These are phyloP conservation scores for Aureobasidium sp. DNA, from an alignment of 2,329 filamentous ascomycete genomes.

Conservation along the genomic window DNA sequence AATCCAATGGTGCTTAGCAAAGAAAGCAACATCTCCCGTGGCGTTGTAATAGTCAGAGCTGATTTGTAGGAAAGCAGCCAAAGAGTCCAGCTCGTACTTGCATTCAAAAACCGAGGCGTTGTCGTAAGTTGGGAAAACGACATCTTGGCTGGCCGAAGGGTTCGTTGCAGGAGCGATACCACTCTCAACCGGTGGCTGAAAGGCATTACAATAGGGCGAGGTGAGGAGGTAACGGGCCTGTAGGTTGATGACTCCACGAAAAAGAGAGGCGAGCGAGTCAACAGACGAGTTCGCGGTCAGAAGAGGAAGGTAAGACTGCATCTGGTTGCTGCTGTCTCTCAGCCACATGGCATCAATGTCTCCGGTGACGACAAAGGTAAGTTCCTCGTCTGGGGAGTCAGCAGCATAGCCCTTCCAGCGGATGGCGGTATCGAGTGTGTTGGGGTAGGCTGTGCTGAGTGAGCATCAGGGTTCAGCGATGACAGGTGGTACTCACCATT, in stretches of 20 bases:
- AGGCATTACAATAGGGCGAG: constrained; percentile 46
- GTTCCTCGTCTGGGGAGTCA: constrained; percentile 52
- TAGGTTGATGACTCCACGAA: constrained; percentile 62
- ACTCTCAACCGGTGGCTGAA: constrained; percentile 43
- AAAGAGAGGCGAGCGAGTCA: constrained; percentile 57
- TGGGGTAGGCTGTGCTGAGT: constrained; percentile 45
- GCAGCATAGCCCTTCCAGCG: constrained; percentile 56
- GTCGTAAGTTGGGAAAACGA: constrained; percentile 34
- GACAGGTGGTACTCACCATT: constrained; percentile 38
- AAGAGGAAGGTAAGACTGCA: constrained; percentile 59
- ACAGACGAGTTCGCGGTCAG: constrained; percentile 45
- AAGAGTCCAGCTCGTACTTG: constrained; percentile 46
- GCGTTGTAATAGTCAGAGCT: constrained; percentile 41
- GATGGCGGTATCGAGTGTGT: constrained; percentile 66
- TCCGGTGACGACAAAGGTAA: constrained; percentile 51
- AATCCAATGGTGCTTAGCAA: constrained; percentile 39
- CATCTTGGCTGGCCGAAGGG: constrained; percentile 30
- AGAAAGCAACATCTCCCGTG: constrained; percentile 40
- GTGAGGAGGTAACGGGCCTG: constrained; percentile 59
- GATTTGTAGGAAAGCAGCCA: constrained; percentile 43
- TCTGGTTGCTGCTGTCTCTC: constrained; percentile 54
- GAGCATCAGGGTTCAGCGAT: background rate
- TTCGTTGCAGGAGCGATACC: constrained; percentile 32
- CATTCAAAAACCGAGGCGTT: constrained; percentile 41
- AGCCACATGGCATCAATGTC: constrained; percentile 44